Evolutionary conservation across 768 basidiomycete genomes (phyloP), one percentile per base, ranked within the genome.

Genomic region (Dentipellis sp.): DNA sequence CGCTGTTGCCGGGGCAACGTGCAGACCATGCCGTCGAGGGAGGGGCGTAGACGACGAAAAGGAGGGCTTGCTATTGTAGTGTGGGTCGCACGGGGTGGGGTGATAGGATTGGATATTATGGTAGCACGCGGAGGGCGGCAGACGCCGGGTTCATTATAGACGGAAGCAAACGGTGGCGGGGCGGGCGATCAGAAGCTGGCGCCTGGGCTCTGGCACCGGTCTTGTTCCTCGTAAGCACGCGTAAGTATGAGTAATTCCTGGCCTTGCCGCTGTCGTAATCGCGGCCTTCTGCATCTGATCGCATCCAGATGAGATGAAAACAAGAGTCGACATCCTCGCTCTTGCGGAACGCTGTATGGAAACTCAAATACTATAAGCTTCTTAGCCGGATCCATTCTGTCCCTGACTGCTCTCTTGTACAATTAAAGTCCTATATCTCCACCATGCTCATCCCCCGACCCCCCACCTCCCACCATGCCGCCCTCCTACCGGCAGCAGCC

Each of bases 401-500:
- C 61, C 61, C 61, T 62, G 61, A 56, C 56, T 49, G 11, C 49
- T 60, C 54, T 48, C 29, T 29, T 29, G 29, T 29, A 29, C 29
- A 29, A 29, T 29, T 29, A 29, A 29, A 29, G 29, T 29, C 29
- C 29, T 29, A 29, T 29, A 29, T 29, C 29, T 29, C 29, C 29
- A 29, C 29, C 29, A 29, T 29, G 29, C 29, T 54, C 58, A 62
- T 62, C 42, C 65, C 49, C 58, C 63, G 52, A n/a, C 55, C 56
- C 51, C 56, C 56, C 50, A 60, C 58, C 53, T 36, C 40, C 56
- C 46, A 50, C 35, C 61, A 58, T 61, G 57, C 56, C 62, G 16
- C 57, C 61, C 34, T 57, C 52, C 40, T 56, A 55, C 67, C 84
- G 82, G 78, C 88, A 91, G 65, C 78, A 77, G 58, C 88, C 88